Conservation (phyloP, 2,329 filamentous ascomycete species). For the Neodidymelliopsis sp. region DNA sequence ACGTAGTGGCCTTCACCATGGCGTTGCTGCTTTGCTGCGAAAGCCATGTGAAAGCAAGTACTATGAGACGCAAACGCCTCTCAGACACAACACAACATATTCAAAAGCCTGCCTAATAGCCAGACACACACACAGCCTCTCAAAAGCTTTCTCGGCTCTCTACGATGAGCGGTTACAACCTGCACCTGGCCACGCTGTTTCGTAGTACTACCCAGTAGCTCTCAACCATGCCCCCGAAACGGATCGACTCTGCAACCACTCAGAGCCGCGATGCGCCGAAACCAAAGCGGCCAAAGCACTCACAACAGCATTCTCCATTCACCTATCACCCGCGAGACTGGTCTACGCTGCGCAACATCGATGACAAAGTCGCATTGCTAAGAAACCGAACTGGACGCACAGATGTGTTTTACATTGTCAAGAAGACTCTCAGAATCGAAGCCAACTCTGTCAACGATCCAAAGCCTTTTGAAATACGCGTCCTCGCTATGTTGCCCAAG, state of each 20-base stretch:
- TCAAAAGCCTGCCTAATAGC: neutral
- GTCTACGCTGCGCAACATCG: neutral
- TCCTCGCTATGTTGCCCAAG: slow-evolving; percentile 21
- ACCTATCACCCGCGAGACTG: slow-evolving; percentile 2
- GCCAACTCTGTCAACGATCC: neutral
- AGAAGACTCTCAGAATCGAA: slow-evolving; percentile 26
- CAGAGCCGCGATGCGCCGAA: neutral
- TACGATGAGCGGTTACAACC: too few relatives aligned
- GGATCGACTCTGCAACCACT: neutral
- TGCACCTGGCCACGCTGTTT: too few relatives aligned
- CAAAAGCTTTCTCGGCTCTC: neutral
- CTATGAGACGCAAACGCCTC: neutral
- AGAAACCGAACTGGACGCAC: neutral
- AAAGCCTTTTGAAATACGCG: slow-evolving; percentile 23
- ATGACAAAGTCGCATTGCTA: neutral
- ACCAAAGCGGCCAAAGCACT: slow-evolving; percentile 1
- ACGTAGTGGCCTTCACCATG: neutral
- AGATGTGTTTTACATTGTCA: slow-evolving; percentile 20
- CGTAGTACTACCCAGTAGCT: neutral
- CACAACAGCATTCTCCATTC: neutral
- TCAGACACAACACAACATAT: neutral
- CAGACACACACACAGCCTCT: neutral
- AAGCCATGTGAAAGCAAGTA: slow-evolving; percentile 4
- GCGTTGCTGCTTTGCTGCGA: neutral
- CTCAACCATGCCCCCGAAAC: slow-evolving; percentile 1